Base-by-base conservation (phyloP, 1,139 yeast species). In the Taphrina deformans region DNA sequence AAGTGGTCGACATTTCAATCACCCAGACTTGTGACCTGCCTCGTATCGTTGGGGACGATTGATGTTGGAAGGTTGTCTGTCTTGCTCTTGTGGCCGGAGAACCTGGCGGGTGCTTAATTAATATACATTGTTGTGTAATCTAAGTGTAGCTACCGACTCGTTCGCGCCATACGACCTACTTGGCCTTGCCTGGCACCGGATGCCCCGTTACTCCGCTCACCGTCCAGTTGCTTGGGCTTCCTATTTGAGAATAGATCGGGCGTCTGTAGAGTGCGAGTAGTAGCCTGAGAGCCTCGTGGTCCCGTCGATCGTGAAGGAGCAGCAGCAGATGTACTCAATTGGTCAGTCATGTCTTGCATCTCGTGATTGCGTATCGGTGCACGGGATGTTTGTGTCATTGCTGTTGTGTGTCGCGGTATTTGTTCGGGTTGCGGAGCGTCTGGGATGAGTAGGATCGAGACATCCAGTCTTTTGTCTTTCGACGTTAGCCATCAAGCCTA, bases 381-480 rank as follows among this genome's bases (percentile, higher is more conserved):
- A 14, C 18, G 41, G 6, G 41, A n/a, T 7, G 16, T 0, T 38
- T 38, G 41, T 38, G 23, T 14, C 7, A 7, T n/a, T 2, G 48
- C 26, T 5, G 12, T 10, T 18, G 16, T n/a, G 2, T 18, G 48
- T n/a, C 27, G 2, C 21, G 33, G 38, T 10, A 18, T 9, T 10
- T 1, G 3, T 48, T 12, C 53, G 2, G 53, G 35, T 10, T 23
- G 35, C 5, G 53, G 53, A 10, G 53, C n/a, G 12, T 53, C 58
- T 16, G 48, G 45, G 6, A 27, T 21, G 14, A 53, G 33, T 14
- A 53, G 35, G 35, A 53, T 53, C 10, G 58, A 10, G n/a, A 53
- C 58, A 6, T 53, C 58, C 21, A 53, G 48, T 16, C 58, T 35
- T 40, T 53, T 53, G 21, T 53, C 58, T 53, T 2, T 2, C 18